Evolutionary conservation across 2,329 filamentous ascomycete species (phyloP).

Genomic region (Exophiala viscosa): DNA sequence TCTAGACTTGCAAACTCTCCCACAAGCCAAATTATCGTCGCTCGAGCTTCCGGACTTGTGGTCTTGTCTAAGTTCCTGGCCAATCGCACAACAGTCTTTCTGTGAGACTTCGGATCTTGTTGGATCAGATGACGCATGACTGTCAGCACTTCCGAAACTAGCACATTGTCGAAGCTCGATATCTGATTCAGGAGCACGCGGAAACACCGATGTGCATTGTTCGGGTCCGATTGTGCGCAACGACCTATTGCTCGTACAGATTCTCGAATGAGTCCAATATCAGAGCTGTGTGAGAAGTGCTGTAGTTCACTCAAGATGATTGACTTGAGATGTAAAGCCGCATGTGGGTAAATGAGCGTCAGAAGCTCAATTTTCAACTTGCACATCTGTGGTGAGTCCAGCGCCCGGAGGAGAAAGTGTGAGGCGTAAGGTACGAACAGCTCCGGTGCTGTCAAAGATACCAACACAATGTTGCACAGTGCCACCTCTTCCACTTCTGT

Average conservation of each 20-base stretch:
- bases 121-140: slow-evolving; percentile 96
- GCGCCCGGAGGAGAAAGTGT: slow-evolving; percentile 81
- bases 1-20: slow-evolving; percentile 84
- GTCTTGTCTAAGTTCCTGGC: slow-evolving; percentile 89
- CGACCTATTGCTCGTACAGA: slow-evolving; percentile 89
- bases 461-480: slow-evolving; percentile 91
- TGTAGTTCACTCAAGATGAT: slow-evolving; percentile 89
- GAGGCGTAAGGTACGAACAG: slow-evolving; percentile 85
- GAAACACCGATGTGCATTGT: slow-evolving; percentile 70
- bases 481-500: slow-evolving; percentile 86
- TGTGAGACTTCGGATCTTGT: slow-evolving; percentile 75
- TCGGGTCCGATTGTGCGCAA: slow-evolving; percentile 69
- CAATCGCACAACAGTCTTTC: slow-evolving; percentile 78
- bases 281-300: slow-evolving; percentile 75
- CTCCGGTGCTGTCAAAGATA: slow-evolving; percentile 70
- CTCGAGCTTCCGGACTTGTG: slow-evolving; percentile 80
- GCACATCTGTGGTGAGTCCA: slow-evolving; percentile 78
- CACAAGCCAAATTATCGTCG: slow-evolving; percentile 95
- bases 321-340: slow-evolving; percentile 70
- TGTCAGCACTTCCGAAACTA: slow-evolving; percentile 89
- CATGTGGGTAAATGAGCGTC: slow-evolving; percentile 84
- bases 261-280: slow-evolving; percentile 77
- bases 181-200: slow-evolving; percentile 81
- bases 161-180: slow-evolving; percentile 72
- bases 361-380: slow-evolving; percentile 87